Base-by-base conservation (phyloP, 768 basidiomycete species). In the Paxillus involutus region DNA sequence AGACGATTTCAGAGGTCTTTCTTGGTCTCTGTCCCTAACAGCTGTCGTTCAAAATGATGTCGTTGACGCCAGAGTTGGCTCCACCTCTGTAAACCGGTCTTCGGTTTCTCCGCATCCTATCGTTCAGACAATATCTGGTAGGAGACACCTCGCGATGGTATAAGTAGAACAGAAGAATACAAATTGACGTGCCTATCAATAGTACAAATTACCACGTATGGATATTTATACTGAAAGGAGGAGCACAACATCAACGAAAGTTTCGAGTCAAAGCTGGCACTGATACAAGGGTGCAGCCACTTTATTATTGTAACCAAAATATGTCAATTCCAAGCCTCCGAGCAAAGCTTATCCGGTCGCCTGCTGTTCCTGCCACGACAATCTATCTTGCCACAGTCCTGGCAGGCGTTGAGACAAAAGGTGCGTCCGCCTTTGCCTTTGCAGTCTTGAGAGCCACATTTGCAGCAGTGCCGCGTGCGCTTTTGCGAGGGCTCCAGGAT, bases 301-400 rank as follows among this genome's bases (percentile, higher is more conserved):
- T 43, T 21, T 41, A 17, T 43, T 39, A 50, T 44, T 43, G n/a
- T 1, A 1, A 12, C 5, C 5, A 24, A 12, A 17, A 36, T 13
- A 1, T 24, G 24, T 61, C 51, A 69, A 32, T 59, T 66, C 77
- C 80, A 80, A 24, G 80, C 77, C 56, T 90, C 86, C 4, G 76
- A 74, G 60, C 89, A 91, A 53, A 77, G 79, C 68, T 88, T 86
- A 63, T 90, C 89, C 6, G 90, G 89, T 44, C 87, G 73, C 66
- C 89, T 78, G 63, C 85, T 88, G 63, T 89, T 91, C 70, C 89
- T 75, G 24, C 89, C 89, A 61, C 79, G 84, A 63, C 89, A 92
- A 14, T 88, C 85, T 58, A 86, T 60, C 74, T 86, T 86, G n/a
- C 88, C 87, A 65, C 90, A 92, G 68, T 92, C 89, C 72, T 89